Evolutionary conservation across 2,329 filamentous ascomycete genomes (phyloP), one percentile per base, ranked within the genome.

Genomic region (Parastagonospora nodorum): DNA sequence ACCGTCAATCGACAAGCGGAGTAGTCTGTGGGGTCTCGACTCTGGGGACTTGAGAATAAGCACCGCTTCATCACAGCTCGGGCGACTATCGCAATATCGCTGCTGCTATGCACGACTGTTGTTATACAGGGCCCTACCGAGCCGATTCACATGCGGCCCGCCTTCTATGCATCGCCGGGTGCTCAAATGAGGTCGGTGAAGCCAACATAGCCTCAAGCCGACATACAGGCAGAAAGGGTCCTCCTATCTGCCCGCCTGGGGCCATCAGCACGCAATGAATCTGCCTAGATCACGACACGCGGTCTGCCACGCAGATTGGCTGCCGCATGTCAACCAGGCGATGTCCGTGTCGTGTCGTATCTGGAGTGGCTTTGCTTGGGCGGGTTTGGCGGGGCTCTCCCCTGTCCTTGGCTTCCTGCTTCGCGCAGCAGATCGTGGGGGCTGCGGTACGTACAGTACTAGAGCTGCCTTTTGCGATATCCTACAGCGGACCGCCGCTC

Each of bases 341-440:
- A 56, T 50, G 45, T 59, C 57, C 60, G 53, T 55, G 56, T 57
- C 58, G 57, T 58, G 58, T 50, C 51, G 54, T 54, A 60, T 53
- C 60, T 54, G 63, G 61, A 53, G 59, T 56, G 58, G 50, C 51
- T 50, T 50, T 45, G 33, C 44, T 42, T 40, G 31, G 37, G 11
- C 16, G 38, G n/a, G 42, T 55, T 56, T 51, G 42, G 61, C 60
- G 59, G 55, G 61, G 50, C n/a, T 46, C 59, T 46, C 59, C 61
- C 64, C 59, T 66, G 56, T 55, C 33, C 55, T 58, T 63, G 57
- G 53, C 53, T 58, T 41, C 24, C 50, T 24, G 19, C 19, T 24
- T 24, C 19, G 19, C 19, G 50, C 53, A 51, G 50, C 55, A 60
- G 56, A 63, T 63, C 54, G 63, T 64, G 63, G 63, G 60, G 60